Percentiles rank a stretch among this genome's conserved stretches.
phyloP scores from a whole-genome alignment of 2,329 filamentous ascomycete species.

The Fusarium tanahbumbuense region DNA sequence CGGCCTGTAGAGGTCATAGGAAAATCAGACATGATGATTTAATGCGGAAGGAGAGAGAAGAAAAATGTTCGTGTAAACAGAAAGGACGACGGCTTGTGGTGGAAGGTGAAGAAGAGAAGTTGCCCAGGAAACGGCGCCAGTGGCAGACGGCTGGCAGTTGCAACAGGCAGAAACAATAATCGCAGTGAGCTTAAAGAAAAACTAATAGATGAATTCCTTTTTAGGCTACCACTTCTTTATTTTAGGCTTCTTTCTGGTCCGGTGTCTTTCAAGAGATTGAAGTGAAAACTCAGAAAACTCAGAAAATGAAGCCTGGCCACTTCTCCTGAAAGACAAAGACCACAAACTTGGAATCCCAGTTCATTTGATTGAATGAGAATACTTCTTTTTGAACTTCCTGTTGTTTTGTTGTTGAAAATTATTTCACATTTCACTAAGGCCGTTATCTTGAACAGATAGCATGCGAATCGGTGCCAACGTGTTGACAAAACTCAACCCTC shows the following conservation, averaged over 20 bases:
- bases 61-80: not conserved
- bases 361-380: rapidly evolving
- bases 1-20: not conserved
- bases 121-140: not conserved
- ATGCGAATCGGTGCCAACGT: too few relatives aligned
- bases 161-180: not conserved
- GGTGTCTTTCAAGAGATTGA: too few relatives aligned
- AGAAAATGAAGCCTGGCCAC: not conserved
- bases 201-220: too few relatives aligned
- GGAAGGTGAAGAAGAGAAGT: not conserved
- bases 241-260: not conserved
- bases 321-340: not conserved
- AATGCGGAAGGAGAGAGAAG: not conserved
- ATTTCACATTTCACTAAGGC: too few relatives aligned
- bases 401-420: rapidly evolving
- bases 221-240: not conserved
- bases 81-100: not conserved
- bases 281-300: too few relatives aligned
- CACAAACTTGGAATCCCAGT: not conserved
- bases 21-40: not conserved
- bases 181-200: too few relatives aligned
- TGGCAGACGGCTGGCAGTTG: not conserved
- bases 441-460: too few relatives aligned
- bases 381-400: rapidly evolving
- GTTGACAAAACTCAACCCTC: too few relatives aligned